Base-by-base conservation (phyloP, 2,329 filamentous ascomycete genomes). In the Arthrobotrys conoides region DNA sequence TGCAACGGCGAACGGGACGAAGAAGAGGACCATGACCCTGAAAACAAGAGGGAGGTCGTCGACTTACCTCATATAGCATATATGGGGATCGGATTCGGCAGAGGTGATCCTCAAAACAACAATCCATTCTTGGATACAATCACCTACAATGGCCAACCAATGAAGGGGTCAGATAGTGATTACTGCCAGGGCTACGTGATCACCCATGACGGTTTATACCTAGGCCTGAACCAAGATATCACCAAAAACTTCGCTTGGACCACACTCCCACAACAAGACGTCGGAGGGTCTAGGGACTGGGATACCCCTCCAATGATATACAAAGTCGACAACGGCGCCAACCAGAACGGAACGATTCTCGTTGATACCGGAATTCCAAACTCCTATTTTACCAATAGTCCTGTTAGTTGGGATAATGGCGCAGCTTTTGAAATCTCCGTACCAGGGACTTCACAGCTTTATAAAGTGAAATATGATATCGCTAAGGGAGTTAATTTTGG, bases 11-110 rank as follows among this genome's bases (percentile, higher is more conserved):
- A 44, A 10, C 57, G 33, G 14, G 20, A 61, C n/a, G 36, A 61
- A 27, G 20, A 61, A n/a, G 36, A 61, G 27, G 33, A 27, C n/a
- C 1, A 27, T 3, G 10, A 24, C 14, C 20, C 30, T 8, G 22
- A 18, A 16, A 9, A 30, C 9, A 27, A 36, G n/a, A 67, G 36
- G n/a, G 57, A 41, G 2, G 20, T 59, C 33, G 10, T 44, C 14
- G 4, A 33, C 51, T 1, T 33, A 3, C 57, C 57, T 10, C 57
- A 44, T 30, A 20, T 44, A 9, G 65, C 72, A 14, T 76, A 76
- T 30, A 76, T 76, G 72, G 72, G 72, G 9, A 76, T 76, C 48
- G 72, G 72, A 3, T 76, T 76, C 66, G 72, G 72, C 18, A 61
- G 72, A 12, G 72, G 66, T 18, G 57, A 36, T 3, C 48, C 72